A percentile compares a stretch with the other conserved stretches of the same genome.
Conservation (phyloP, 2,329 filamentous ascomycete species). For the Aspergillus ochraceus region DNA sequence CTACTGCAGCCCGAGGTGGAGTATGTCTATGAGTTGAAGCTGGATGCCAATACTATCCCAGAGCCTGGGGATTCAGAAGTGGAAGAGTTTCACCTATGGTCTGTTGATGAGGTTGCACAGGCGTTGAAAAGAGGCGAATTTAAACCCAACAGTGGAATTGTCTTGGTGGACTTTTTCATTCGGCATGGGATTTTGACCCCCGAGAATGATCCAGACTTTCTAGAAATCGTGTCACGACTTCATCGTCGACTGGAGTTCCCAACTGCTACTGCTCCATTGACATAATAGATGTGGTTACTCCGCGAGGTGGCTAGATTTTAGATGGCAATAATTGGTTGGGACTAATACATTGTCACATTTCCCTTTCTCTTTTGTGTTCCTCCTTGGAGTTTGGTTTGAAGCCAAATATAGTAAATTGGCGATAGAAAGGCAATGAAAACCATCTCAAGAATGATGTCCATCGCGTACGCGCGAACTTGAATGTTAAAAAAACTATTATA, state of each 20-base stretch:
- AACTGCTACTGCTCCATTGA: not conserved
- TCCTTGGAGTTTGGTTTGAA: too few relatives aligned
- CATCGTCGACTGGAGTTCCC: conserved; percentile 22
- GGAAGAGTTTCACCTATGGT: conserved; percentile 28
- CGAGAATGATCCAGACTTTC: conserved; percentile 29
- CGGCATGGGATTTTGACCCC: conserved; percentile 30
- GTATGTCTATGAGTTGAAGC: conserved; percentile 35
- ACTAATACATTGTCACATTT: too few relatives aligned
- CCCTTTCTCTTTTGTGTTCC: too few relatives aligned
- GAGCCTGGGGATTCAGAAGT: conserved; percentile 32
- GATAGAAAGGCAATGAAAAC: too few relatives aligned
- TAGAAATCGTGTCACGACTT: conserved; percentile 31
- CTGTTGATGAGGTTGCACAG: conserved; percentile 24
- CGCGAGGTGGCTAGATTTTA: not conserved
- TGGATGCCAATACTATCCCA: conserved; percentile 22
- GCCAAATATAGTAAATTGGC: too few relatives aligned
- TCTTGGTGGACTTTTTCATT: conserved; percentile 35
- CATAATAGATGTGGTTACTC: not conserved
- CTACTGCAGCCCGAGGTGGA: conserved; percentile 32
- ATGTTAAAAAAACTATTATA: too few relatives aligned
- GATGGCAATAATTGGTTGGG: too few relatives aligned
- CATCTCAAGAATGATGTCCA: too few relatives aligned
- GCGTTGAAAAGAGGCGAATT: conserved; percentile 29
- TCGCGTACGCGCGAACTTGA: too few relatives aligned
- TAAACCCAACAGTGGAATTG: conserved; percentile 33